These are phyloP conservation scores for Ascochyta pisi DNA, from an alignment of 2,329 filamentous ascomycete species.

Conservation along the genomic window DNA sequence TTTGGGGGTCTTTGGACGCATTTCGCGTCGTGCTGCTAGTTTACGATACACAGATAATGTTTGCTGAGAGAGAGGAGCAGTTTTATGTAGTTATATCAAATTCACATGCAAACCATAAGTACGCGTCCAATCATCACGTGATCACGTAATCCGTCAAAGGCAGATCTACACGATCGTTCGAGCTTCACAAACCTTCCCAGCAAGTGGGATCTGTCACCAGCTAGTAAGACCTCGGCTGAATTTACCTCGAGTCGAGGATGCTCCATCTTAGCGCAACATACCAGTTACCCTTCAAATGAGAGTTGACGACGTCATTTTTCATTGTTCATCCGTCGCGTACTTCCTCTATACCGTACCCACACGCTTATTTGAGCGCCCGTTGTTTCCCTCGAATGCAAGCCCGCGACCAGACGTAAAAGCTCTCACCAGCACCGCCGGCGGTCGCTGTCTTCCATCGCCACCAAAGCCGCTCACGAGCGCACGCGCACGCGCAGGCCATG, in stretches of 20 bases:
- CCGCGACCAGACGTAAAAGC: not conserved
- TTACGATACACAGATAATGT: constrained; percentile 46
- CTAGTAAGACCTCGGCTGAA: constrained; percentile 6
- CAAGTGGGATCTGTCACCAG: not conserved
- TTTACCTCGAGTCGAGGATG: not conserved
- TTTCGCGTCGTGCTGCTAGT: constrained; percentile 37
- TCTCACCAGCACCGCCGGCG: constrained; percentile 5
- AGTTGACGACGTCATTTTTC: constrained; percentile 13
- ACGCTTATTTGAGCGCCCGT: not conserved
- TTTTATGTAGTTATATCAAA: constrained; percentile 8
- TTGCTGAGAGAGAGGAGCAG: constrained; percentile 20
- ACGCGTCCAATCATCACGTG: constrained; percentile 32
- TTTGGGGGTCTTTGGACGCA: constrained; percentile 39
- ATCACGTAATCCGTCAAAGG: constrained; percentile 11
- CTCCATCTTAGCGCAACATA: not conserved
- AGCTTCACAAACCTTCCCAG: constrained; percentile 16
- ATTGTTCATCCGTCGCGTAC: constrained; percentile 4
- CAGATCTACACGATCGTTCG: constrained; percentile 8
- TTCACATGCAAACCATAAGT: constrained; percentile 30
- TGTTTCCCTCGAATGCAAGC: not conserved
- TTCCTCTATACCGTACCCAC: constrained; percentile 1
- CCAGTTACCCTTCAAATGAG: constrained; percentile 1
- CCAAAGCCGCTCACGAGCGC: constrained; percentile 5
- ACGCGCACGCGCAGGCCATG: constrained; percentile 55
- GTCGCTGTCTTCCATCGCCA: not conserved